Evolutionary conservation across 2,329 filamentous ascomycete species (phyloP).

Genomic region (Raffaelea ambrosiae): DNA sequence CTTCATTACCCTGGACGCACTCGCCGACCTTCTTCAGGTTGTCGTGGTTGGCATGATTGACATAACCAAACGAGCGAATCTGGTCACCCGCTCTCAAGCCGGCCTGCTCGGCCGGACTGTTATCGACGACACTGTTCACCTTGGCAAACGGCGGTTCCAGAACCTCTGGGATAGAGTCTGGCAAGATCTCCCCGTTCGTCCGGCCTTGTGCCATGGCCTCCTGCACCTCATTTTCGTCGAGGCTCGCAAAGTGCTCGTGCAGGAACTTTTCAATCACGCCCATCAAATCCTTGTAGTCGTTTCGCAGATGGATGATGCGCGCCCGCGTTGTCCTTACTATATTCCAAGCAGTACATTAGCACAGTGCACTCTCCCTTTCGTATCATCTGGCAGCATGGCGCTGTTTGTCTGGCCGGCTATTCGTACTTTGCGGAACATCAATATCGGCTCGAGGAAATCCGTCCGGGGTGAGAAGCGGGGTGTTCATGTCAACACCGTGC

Average conservation of each 20-base stretch:
- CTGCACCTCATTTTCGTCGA: slow-evolving; percentile 43
- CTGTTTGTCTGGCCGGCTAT: too few relatives aligned
- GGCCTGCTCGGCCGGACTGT: slow-evolving; percentile 74
- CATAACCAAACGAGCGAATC: slow-evolving; percentile 77
- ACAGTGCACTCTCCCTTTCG: not conserved
- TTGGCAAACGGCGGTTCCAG: slow-evolving; percentile 64
- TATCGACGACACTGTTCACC: slow-evolving; percentile 71
- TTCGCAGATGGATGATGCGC: slow-evolving; percentile 79
- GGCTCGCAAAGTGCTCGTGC: slow-evolving; percentile 80
- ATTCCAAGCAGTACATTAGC: not conserved
- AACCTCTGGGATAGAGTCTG: slow-evolving; percentile 24
- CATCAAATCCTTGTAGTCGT: slow-evolving; percentile 93
- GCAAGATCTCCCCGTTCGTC: slow-evolving; percentile 14
- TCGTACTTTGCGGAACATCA: slow-evolving; percentile 83
- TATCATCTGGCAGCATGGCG: not conserved
- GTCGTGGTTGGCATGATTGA: slow-evolving; percentile 79
- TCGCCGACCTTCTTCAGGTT: slow-evolving; percentile 79
- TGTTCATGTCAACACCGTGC: slow-evolving; percentile 93
- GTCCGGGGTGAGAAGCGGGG: slow-evolving; percentile 75
- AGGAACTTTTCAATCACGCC: slow-evolving; percentile 70
- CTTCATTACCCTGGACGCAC: slow-evolving; percentile 81
- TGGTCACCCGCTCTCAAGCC: slow-evolving; percentile 74
- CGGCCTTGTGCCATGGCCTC: slow-evolving; percentile 15
- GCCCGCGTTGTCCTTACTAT: slow-evolving; percentile 86
- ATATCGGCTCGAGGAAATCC: slow-evolving; percentile 90